These are phyloP conservation scores for Heimioporus sp. DNA, from an alignment of 768 basidiomycete genomes.

Conservation along the genomic window DNA sequence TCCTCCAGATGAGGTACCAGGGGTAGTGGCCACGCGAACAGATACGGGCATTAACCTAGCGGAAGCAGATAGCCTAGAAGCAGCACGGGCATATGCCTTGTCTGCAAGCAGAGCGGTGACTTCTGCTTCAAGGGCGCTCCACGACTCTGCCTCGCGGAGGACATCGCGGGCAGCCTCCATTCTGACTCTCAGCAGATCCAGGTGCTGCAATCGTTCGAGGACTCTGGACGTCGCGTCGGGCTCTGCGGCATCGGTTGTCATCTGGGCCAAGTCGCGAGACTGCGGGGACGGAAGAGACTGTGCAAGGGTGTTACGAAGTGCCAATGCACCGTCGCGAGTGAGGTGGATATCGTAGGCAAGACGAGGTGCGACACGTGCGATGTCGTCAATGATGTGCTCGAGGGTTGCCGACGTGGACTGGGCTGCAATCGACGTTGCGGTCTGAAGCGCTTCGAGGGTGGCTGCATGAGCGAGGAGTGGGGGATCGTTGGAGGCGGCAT, in stretches of 20 bases:
- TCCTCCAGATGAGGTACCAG: conserved; percentile 11
- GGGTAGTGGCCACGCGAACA: conserved; percentile 76
- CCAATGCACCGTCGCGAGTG: conserved; percentile 87
- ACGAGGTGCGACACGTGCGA: conserved; percentile 86
- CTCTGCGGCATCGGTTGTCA: neutral
- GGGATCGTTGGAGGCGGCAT: conserved; percentile 37
- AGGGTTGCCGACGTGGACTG: conserved; percentile 86
- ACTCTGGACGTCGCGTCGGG: conserved; percentile 55
- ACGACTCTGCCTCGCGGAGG: conserved; percentile 91
- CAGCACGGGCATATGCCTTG: conserved; percentile 81
- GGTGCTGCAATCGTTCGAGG: conserved; percentile 71
- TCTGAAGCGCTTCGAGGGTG: conserved; percentile 70
- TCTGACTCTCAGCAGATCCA: conserved; percentile 79
- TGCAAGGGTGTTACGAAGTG: conserved; percentile 65
- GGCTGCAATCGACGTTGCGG: conserved; percentile 79
- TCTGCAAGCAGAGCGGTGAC: conserved; percentile 82
- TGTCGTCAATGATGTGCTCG: conserved; percentile 89
- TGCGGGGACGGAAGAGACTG: conserved; percentile 42
- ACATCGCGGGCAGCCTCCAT: conserved; percentile 93
- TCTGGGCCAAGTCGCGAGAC: conserved; percentile 1
- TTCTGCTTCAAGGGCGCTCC: conserved; percentile 93
- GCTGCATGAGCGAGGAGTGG: conserved; percentile 56
- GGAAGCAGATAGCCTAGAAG: conserved; percentile 89
- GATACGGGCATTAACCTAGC: conserved; percentile 88
- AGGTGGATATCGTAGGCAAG: conserved; percentile 96